Base-by-base conservation (phyloP, 306 rosid species). In the Cicer arietinum region DNA sequence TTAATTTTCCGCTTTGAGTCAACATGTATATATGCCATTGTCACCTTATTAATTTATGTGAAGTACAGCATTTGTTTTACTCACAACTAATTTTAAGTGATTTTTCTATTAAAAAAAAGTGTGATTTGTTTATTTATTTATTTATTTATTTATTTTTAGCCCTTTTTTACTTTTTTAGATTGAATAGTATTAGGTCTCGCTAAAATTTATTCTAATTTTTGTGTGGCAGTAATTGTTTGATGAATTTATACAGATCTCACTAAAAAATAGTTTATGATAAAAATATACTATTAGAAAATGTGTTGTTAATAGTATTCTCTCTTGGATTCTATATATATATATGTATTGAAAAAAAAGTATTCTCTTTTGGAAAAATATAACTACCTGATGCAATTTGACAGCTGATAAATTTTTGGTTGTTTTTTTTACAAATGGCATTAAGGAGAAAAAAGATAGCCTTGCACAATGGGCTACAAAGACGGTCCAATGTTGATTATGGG, bases 21-120 rank as follows among this genome's bases (percentile, higher is more conserved):
- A 53, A 69, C 61, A 58, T 86, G 93, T 89, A 84, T 51, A 83
- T 83, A 81, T 84, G 80, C 30, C 65, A 62, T 70, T 79, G 72
- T 43, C 61, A 71, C 74, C 84, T 74, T 51, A 75, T 79, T 79
- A 75, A 30, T 77, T 71, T 13, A 46, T 82, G 73, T 63, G 52
- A 30, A 77, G 42, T 6, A 56, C 25, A 71, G 75, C 77, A 47
- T 77, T 78, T 79, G 52, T 78, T 78, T 77, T 10, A 42, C 81
- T 50, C 67, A 46, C 45, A 18, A 42, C 17, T 13, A 42, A 44
- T 13, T 22, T 25, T 47, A 7, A 10, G 30, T 59, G 2, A 65
- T 71, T 76, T 47, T 20, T 53, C 66, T 53, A 12, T 30, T 30
- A 30, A 4, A 30, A 30, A 30, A 30, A 30, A 30, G 37, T 30